These are phyloP conservation scores for Arthrobotrys sphaeroides DNA, from an alignment of 2,329 filamentous ascomycete genomes.

Conservation along the genomic window DNA sequence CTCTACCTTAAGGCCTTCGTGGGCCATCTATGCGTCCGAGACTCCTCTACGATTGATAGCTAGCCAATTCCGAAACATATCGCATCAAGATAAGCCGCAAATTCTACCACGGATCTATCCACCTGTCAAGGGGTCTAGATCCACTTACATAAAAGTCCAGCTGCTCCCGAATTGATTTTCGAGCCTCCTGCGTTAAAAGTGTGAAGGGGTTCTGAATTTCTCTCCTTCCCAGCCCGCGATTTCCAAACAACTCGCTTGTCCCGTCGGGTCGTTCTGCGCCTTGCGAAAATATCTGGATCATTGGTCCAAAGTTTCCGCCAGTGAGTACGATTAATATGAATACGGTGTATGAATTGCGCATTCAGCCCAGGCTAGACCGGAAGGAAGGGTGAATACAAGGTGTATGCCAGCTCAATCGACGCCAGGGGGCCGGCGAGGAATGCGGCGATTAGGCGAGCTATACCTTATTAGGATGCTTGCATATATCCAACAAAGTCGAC, in stretches of 20 bases:
- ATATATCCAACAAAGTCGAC: constrained; percentile 43
- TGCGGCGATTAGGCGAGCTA: constrained; percentile 1
- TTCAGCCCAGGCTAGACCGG: constrained; percentile 19
- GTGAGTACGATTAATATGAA: constrained; percentile 11
- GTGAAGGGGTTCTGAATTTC: neutral
- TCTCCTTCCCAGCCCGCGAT: neutral
- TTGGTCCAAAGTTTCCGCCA: neutral
- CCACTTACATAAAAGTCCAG: neutral
- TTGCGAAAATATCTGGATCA: neutral
- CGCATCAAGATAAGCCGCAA: neutral
- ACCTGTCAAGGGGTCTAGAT: neutral
- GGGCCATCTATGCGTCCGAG: neutral
- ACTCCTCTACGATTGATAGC: neutral
- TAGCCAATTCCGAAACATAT: neutral
- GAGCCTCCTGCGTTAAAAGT: neutral
- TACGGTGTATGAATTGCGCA: constrained; percentile 20
- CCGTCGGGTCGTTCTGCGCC: neutral
- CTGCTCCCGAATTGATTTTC: neutral
- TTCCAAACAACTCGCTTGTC: neutral
- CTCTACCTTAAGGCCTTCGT: neutral
- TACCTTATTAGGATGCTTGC: constrained; percentile 5
- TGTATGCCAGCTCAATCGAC: neutral
- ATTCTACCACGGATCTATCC: neutral
- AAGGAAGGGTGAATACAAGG: constrained; percentile 1
- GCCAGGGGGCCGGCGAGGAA: constrained; percentile 12